These are phyloP conservation scores for Protea cynaroides DNA, from an alignment of 164 flowering plant genomes.

Conservation along the genomic window DNA sequence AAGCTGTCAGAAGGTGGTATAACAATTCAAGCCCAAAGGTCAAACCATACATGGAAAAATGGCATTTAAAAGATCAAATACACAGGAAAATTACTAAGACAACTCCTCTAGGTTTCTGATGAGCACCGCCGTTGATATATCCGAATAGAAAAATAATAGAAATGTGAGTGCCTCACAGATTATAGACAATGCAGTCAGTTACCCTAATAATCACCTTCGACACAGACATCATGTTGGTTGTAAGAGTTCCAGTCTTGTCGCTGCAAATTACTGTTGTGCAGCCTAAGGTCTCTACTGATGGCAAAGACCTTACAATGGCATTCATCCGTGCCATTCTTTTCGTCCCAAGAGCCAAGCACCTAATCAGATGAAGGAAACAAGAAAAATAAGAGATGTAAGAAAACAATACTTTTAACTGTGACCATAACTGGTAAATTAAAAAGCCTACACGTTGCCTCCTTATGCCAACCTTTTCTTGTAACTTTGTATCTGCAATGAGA, in stretches of 20 bases:
- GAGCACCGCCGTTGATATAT: too few species aligned
- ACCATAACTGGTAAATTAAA: neutral
- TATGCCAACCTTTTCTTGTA: neutral
- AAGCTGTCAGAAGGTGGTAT: too few species aligned
- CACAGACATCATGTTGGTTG: slow-evolving; percentile 99
- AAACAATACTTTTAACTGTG: neutral
- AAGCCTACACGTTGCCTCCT: neutral
- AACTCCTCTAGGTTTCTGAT: too few species aligned
- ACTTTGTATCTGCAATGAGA: neutral
- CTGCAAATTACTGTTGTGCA: slow-evolving; percentile 99
- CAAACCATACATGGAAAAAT: too few species aligned
- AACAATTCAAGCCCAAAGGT: too few species aligned
- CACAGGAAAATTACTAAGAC: too few species aligned
- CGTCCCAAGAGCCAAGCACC: slow-evolving; percentile 99
- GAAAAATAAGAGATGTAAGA: neutral
- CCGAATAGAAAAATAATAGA: too few species aligned
- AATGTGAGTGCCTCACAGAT: too few species aligned
- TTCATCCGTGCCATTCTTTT: slow-evolving; percentile 96
- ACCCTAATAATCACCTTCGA: slow-evolving; percentile 56
- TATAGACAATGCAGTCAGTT: too few species aligned
- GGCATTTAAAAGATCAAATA: too few species aligned
- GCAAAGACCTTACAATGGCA: slow-evolving; percentile 96
- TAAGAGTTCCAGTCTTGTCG: slow-evolving; percentile 98
- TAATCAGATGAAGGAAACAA: slow-evolving; percentile 12
- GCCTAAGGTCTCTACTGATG: slow-evolving; percentile 96